A percentile compares a stretch with the other conserved stretches of the same genome.
These are phyloP conservation scores for Clavispora fructus DNA, from an alignment of 805 yeast genomes.

Conservation along the genomic window DNA sequence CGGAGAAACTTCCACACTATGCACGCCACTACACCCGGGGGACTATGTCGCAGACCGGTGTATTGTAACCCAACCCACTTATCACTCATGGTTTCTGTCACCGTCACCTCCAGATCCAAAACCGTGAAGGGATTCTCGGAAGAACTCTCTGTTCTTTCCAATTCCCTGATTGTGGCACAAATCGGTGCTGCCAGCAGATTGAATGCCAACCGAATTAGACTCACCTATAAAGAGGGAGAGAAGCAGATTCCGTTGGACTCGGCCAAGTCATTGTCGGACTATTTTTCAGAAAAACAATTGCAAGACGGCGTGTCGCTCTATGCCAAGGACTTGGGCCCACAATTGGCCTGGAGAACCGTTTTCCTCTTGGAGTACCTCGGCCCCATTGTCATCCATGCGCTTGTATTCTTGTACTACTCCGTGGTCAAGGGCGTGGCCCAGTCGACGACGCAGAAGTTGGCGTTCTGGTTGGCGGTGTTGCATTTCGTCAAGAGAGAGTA, in stretches of 20 bases:
- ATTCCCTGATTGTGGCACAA: constrained; percentile 37
- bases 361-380: constrained; percentile 85
- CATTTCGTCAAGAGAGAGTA: constrained; percentile 87
- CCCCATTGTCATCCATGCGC: constrained; percentile 75
- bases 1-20: too few species aligned
- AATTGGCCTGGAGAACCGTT: constrained; percentile 89
- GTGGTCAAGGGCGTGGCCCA: constrained; percentile 14
- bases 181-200: constrained; percentile 44
- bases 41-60: too few species aligned
- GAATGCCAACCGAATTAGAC: constrained; percentile 24
- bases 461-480: constrained; percentile 52
- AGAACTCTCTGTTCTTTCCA: constrained; percentile 27
- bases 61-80: neutral
- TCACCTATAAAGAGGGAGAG: constrained; percentile 17
- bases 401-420: constrained; percentile 44
- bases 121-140: constrained; percentile 45
- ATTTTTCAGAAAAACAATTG: constrained; percentile 41
- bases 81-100: constrained; percentile 38
- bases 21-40: too few species aligned
- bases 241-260: constrained; percentile 42
- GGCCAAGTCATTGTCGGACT: constrained; percentile 26
- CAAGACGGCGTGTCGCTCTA: constrained; percentile 41
- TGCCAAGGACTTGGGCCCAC: constrained; percentile 90
- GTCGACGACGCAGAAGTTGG: constrained; percentile 47
- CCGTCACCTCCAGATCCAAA: constrained; percentile 58